Evolutionary conservation across 768 basidiomycete genomes (phyloP).

Genomic region (Tephrocybe sp.): DNA sequence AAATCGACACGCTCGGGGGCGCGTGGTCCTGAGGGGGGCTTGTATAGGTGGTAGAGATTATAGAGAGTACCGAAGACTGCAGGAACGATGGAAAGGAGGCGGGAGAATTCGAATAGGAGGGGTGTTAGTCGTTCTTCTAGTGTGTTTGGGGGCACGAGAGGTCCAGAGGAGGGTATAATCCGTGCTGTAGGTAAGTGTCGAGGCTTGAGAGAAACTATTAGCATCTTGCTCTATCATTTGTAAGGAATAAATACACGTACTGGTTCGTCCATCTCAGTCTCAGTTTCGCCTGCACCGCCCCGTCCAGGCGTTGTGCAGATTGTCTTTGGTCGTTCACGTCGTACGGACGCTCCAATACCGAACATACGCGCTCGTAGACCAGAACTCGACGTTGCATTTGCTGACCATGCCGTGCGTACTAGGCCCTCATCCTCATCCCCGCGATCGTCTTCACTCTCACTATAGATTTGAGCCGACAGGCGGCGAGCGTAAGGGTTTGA

Average conservation of each 20-base stretch:
- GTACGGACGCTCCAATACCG: conserved; percentile 17
- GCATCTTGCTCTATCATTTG: neutral
- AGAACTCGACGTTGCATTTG: conserved; percentile 12
- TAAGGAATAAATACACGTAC: conserved; percentile 39
- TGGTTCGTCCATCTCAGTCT: conserved; percentile 77
- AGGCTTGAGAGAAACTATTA: conserved; percentile 40
- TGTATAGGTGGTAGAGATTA: conserved; percentile 46
- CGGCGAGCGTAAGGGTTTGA: conserved; percentile 13
- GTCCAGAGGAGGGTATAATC: conserved; percentile 48
- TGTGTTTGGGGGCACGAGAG: conserved; percentile 48
- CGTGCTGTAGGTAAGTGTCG: conserved; percentile 71
- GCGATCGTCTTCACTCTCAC: conserved; percentile 27
- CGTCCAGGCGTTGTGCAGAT: conserved; percentile 67
- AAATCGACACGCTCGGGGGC: conserved; percentile 62
- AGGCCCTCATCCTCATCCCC: conserved; percentile 28
- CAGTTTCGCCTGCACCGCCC: conserved; percentile 71
- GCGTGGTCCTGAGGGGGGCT: conserved; percentile 33
- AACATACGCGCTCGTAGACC: conserved; percentile 33
- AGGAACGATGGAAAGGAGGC: conserved; percentile 72
- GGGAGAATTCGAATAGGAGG: conserved; percentile 68
- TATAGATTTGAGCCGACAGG: conserved; percentile 25
- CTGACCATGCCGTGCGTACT: conserved; percentile 29
- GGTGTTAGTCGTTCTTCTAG: conserved; percentile 50
- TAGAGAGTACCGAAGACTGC: conserved; percentile 65
- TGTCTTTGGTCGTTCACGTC: conserved; percentile 37